Percentiles rank a stretch among this genome's conserved stretches.
Evolutionary conservation across 2,329 filamentous ascomycete genomes (phyloP).

Genomic region (Xylariaceae sp.): DNA sequence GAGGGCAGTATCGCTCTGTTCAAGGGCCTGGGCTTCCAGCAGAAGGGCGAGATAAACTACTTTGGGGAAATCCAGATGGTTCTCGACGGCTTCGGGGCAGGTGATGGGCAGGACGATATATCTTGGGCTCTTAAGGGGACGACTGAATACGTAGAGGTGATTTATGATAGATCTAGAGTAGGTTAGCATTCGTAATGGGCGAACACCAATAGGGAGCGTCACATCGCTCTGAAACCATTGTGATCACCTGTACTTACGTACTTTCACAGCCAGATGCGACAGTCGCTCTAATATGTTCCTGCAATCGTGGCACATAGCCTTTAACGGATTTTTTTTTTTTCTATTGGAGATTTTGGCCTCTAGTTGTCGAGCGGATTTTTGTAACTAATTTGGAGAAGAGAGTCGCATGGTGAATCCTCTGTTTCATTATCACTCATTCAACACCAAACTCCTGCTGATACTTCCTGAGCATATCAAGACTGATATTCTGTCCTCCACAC

Average conservation of each 20-base stretch:
- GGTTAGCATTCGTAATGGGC: background rate
- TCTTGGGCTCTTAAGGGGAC: too few relatives aligned
- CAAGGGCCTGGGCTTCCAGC: conserved; percentile 45
- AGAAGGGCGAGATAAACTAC: conserved; percentile 51
- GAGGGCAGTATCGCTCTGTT: conserved; percentile 48
- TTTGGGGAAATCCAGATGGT: conserved; percentile 55
- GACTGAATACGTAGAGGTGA: conserved; percentile 12
- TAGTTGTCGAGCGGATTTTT: too few relatives aligned
- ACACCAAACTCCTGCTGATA: conserved; percentile 49
- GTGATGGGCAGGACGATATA: background rate
- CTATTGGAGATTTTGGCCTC: too few relatives aligned
- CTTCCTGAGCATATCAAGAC: conserved; percentile 53
- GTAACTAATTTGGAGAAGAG: too few relatives aligned
- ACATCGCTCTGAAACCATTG: too few relatives aligned
- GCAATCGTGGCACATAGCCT: too few relatives aligned
- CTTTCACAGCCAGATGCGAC: too few relatives aligned
- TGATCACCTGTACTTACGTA: too few relatives aligned
- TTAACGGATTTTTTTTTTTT: too few relatives aligned
- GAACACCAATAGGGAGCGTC: too few relatives aligned
- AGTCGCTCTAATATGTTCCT: too few relatives aligned
- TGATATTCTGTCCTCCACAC: conserved; percentile 73
- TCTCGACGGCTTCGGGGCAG: conserved; percentile 25
- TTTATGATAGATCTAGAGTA: conserved; percentile 5
- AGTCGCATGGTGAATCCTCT: too few relatives aligned
- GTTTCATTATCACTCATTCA: background rate